phyloP scores from a whole-genome alignment of 148 eudicot genomes.

The Amaranthus cruentus region DNA sequence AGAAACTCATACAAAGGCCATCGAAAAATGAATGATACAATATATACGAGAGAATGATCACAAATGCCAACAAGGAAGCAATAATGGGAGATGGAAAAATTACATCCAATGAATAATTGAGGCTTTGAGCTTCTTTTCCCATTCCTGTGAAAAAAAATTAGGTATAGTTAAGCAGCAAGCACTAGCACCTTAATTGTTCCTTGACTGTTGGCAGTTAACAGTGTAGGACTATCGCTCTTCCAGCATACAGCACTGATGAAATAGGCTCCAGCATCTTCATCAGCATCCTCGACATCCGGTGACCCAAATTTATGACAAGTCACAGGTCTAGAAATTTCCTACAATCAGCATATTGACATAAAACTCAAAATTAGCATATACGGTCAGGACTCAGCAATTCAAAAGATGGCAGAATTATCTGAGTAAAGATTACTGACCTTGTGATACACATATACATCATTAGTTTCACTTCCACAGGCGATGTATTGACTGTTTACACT shows the following conservation, averaged over 20 bases:
- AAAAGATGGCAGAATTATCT: conserved; percentile 1
- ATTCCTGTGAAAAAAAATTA: neutral
- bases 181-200: conserved; percentile 90
- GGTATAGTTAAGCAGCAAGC: conserved; percentile 51
- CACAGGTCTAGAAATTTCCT: conserved; percentile 81
- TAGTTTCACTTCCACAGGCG: conserved; percentile 93
- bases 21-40: too few relatives aligned
- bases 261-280: conserved; percentile 68
- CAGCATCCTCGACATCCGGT: conserved; percentile 55
- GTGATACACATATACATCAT: conserved; percentile 69
- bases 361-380: neutral
- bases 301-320: conserved; percentile 72
- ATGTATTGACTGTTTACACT: conserved; percentile 76
- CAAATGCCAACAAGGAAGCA: neutral
- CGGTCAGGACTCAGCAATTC: neutral
- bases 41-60: conserved; percentile 18
- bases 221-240: conserved; percentile 79
- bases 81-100: neutral
- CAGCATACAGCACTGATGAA: conserved; percentile 95
- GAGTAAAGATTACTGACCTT: conserved; percentile 46
- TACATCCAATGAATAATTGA: neutral
- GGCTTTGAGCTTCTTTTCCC: neutral
- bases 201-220: conserved; percentile 84
- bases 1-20: too few relatives aligned
- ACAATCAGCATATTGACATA: conserved; percentile 8